A percentile compares a stretch with the other conserved stretches of the same genome.
Conservation (phyloP, 2,329 filamentous ascomycete genomes). For the Tolypocladium amazonense region DNA sequence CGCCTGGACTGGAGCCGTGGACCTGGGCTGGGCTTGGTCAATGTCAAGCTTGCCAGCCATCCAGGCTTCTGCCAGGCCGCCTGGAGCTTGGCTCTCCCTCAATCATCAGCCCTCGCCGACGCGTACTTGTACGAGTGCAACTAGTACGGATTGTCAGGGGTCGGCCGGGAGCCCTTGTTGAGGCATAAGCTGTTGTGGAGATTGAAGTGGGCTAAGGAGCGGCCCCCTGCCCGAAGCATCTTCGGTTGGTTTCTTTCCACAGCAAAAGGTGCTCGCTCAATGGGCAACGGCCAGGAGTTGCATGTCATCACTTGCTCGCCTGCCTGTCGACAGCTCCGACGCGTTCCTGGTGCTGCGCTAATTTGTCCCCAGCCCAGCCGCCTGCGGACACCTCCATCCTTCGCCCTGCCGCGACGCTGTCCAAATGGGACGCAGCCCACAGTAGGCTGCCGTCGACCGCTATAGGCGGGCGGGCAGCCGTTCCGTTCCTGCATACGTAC, state of each 20-base stretch:
- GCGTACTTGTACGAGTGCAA: not conserved
- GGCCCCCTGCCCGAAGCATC: not conserved
- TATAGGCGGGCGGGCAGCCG: not conserved
- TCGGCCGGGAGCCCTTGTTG: not conserved
- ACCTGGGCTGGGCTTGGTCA: not conserved
- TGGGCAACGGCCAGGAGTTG: not conserved
- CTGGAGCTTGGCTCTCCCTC: not conserved
- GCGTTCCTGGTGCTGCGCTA: not conserved
- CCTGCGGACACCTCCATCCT: not conserved
- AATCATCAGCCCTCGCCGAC: not conserved
- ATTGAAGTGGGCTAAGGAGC: not conserved
- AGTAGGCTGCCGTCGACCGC: not conserved
- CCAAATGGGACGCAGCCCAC: not conserved
- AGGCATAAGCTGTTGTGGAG: conserved; percentile 3
- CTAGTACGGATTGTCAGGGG: not conserved
- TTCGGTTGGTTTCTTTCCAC: not conserved
- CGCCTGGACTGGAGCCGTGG: not conserved
- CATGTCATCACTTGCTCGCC: not conserved
- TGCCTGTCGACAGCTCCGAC: not conserved
- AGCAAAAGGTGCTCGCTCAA: not conserved
- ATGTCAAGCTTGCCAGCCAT: not conserved
- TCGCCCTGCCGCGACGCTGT: not conserved
- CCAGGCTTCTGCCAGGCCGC: not conserved
- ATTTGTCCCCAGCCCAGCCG: not conserved
- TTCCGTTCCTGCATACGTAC: conserved; percentile 6